A percentile compares a stretch with the other conserved stretches of the same genome.
Conservation (phyloP, 2,329 filamentous ascomycete genomes). For the Trichoderma brevicompactum region DNA sequence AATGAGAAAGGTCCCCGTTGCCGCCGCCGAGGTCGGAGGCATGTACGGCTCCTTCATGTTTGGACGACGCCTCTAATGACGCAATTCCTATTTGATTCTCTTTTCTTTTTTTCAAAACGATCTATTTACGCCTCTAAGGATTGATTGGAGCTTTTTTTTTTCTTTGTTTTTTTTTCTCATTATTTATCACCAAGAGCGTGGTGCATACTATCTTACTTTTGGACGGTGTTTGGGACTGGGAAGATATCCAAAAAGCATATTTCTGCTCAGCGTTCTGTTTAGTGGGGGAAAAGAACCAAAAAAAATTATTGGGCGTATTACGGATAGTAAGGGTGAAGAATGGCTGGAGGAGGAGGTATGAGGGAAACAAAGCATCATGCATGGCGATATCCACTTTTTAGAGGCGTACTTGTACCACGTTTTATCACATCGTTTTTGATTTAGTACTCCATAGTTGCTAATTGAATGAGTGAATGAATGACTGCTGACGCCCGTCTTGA, state of each 20-base stretch:
- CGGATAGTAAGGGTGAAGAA: not conserved
- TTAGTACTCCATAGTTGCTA: not conserved
- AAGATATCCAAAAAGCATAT: constrained; percentile 29
- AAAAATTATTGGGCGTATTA: constrained; percentile 15
- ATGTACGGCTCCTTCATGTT: constrained; percentile 82
- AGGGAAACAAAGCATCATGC: constrained; percentile 20
- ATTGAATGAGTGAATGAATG: constrained; percentile 9
- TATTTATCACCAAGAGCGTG: not conserved
- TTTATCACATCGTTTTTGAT: constrained; percentile 1
- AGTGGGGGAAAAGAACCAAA: constrained; percentile 10
- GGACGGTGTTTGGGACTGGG: constrained; percentile 29
- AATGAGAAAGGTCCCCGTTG: constrained; percentile 90
- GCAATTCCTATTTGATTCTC: not conserved
- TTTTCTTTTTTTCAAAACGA: not conserved
- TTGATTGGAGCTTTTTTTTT: not conserved
- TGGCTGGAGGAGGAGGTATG: not conserved
- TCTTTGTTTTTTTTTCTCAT: not conserved
- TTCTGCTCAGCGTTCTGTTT: constrained; percentile 25
- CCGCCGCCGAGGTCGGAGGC: constrained; percentile 86
- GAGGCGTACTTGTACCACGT: not conserved
- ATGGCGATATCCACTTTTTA: constrained; percentile 28
- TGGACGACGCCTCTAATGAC: constrained; percentile 56
- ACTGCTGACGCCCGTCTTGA: no score
- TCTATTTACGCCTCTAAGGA: not conserved
- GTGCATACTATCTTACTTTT: constrained; percentile 16